Evolutionary conservation across 2,329 filamentous ascomycete species (phyloP), one percentile per base, ranked within the genome.

Genomic region (Ophiostoma sp.): DNA sequence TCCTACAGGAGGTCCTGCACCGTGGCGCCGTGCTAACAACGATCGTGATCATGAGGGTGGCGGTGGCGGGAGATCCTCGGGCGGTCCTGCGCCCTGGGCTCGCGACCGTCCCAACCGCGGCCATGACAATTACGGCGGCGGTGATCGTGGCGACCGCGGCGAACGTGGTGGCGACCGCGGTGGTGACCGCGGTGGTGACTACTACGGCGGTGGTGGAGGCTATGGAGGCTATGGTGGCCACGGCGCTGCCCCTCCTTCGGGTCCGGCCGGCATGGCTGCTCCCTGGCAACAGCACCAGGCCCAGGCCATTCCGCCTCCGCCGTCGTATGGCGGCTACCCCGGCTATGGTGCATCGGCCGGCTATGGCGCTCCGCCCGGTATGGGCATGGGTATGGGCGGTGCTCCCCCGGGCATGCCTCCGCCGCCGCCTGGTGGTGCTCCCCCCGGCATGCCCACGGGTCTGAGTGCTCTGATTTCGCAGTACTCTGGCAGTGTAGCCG

Each of bases 1-100:
- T 52, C 92, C 93, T 23, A 93, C 91, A 39, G 92, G 92, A 71
- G 92, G 90, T 71, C 87, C 92, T 78, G 93, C 93, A 74, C 93
- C 93, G 8, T 97, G 94, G 92, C 84, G 86, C 36, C 84, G 87
- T 74, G 81, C 81, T 67, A 71, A 72, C 78, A 83, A 85, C 66
- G 85, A 87, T 23, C 71, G 81, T 67, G 77, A 81, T 69, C 82
- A 85, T 69, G 77, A 75, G 33, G 73, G 68, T n/a, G 65, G 67
- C 36, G 70, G 60, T 13, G 69, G 69, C 39, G 27, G 77, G 80
- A 71, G 78, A 79, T 65, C 80, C 79, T 70, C 80, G 54, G 80
- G 82, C 65, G 82, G 82, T 69, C 78, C 84, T 66, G 85, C 86
- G 72, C 86, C 87, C n/a, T 89, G 87, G 86, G 83, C 83, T 52